These are phyloP conservation scores for Rhizopogon vulgaris DNA, from an alignment of 768 basidiomycete genomes.

Conservation along the genomic window DNA sequence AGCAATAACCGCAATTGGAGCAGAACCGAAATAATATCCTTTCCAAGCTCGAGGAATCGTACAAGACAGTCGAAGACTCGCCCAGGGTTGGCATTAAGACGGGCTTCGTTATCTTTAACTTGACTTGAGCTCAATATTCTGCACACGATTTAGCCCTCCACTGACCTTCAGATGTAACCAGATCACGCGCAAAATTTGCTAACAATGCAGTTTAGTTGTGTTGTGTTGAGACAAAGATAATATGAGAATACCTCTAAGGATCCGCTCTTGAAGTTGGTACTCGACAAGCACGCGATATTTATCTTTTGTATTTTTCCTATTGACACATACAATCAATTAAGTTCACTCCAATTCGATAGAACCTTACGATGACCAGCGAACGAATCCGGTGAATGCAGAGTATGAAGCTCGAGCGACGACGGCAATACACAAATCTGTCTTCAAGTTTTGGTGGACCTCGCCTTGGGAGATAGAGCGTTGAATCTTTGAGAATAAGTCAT, in stretches of 20 bases:
- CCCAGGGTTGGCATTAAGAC: background rate
- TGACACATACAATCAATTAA: background rate
- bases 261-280: constrained; percentile 14
- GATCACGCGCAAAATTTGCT: constrained; percentile 16
- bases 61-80: constrained; percentile 10
- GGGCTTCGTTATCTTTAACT: constrained; percentile 5
- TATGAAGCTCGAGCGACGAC: constrained; percentile 9
- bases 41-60: constrained; percentile 5
- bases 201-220: background rate
- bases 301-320: constrained; percentile 1
- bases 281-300: constrained; percentile 14
- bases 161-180: constrained; percentile 18
- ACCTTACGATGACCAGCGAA: constrained; percentile 16
- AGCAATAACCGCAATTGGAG: constrained; percentile 17
- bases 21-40: constrained; percentile 11
- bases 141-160: no score
- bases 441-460: background rate
- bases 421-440: constrained; percentile 9
- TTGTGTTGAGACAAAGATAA: background rate
- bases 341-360: background rate
- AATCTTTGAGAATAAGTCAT: constrained; percentile 9
- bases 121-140: background rate
- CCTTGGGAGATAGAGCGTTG: constrained; percentile 12
- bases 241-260: constrained; percentile 12
- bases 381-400: constrained; percentile 10